Evolutionary conservation across 257 asterid species (phyloP), one percentile per base, ranked within the genome.

Genomic region (Capsicum pubescens): DNA sequence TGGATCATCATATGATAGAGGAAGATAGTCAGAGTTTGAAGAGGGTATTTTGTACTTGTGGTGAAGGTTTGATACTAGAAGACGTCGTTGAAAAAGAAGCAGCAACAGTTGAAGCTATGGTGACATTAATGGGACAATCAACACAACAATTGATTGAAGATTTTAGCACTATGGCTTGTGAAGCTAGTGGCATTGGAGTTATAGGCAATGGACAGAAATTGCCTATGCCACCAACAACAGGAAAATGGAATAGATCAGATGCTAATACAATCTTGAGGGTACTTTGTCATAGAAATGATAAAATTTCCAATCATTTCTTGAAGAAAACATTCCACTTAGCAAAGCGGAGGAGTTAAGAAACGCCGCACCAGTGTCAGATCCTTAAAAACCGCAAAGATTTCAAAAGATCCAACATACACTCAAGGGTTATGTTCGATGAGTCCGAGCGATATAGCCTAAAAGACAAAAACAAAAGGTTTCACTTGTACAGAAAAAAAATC

Each of bases 151-250:
- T 96, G 81, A 86, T 96, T 7, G 98, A 96, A 79, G 98, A 94
- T 85, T 94, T 96, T 58, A 92, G 94, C 84, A 90, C 84, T 9
- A 86, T 92, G 87, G 97, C 93, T 11, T 91, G 99, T 80, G 98
- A 94, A 83, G 91, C 92, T 0, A 90, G 97, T 66, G 94, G 92
- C 58, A 87, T 90, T 5, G 99, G 97, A 0, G 64, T 85, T 2
- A 87, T 84, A 17, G 97, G 94, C 1, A 63, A 84, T 0, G 97
- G 97, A 13, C 91, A 90, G 76, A 97, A 94, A 83, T 86, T 94
- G 66, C 97, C 95, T 0, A 92, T 93, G 97, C 98, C 98, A 8
- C 98, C 96, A 0, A 94, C 98, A 2, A 97, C 98, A 0, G 98
- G 98, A 35, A 88, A 81, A 84, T 97, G 99, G 98, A 91, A 91